Conservation (phyloP, 768 basidiomycete genomes). For the Termitomyces sp. region DNA sequence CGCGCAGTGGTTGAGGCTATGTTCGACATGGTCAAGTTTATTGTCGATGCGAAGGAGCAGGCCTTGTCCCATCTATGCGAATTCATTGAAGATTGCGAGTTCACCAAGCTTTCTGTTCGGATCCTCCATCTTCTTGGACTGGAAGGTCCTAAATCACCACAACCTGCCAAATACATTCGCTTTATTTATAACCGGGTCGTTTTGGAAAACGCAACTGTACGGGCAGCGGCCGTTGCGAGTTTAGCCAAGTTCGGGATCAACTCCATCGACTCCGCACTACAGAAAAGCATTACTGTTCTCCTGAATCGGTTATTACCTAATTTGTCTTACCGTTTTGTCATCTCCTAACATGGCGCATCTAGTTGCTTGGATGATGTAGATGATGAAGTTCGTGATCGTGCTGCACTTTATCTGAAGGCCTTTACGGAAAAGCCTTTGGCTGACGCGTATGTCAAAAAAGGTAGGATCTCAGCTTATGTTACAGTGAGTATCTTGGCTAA, state of each 20-base stretch:
- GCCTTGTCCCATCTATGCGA: conserved; percentile 98
- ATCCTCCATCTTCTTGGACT: conserved; percentile 92
- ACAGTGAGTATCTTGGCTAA: conserved; percentile 2
- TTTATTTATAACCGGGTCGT: conserved; percentile 99
- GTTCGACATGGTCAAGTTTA: conserved; percentile 99
- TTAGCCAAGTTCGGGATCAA: conserved; percentile 97
- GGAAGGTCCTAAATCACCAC: conserved; percentile 93
- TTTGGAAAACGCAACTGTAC: conserved; percentile 94
- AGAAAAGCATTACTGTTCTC: conserved; percentile 83
- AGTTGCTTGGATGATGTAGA: conserved; percentile 98
- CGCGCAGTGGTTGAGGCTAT: conserved; percentile 98
- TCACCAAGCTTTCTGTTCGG: conserved; percentile 96
- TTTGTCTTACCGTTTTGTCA: neutral
- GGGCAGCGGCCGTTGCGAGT: conserved; percentile 92
- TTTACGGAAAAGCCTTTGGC: conserved; percentile 77
- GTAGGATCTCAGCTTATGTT: conserved; percentile 30
- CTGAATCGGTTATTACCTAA: conserved; percentile 59
- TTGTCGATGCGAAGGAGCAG: conserved; percentile 92
- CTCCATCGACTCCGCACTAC: conserved; percentile 68
- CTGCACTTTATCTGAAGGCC: conserved; percentile 87
- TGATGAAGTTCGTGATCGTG: conserved; percentile 97
- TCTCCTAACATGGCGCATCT: conserved; percentile 4
- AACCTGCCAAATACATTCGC: conserved; percentile 97
- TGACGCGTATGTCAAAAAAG: conserved; percentile 87
- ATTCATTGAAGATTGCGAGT: conserved; percentile 99